Base-by-base conservation (phyloP, 2,329 filamentous ascomycete species). In the Ophiosphaerella narmari region DNA sequence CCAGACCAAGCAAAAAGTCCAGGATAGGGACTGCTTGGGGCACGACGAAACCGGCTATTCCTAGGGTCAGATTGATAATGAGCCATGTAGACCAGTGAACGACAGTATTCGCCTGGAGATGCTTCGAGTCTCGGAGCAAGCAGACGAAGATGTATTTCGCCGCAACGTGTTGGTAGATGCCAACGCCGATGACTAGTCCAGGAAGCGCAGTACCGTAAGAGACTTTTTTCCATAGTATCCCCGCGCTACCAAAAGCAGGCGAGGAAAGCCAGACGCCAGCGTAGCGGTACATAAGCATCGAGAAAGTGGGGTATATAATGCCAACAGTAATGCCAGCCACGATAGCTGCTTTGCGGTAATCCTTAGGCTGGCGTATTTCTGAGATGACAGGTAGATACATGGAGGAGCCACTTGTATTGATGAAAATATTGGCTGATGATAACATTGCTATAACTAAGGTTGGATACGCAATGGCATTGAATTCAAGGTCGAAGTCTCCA, bases 351-450 rank as follows among this genome's bases (percentile, higher is more conserved):
- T 86, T 86, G 52, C 77, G 78, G 67, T 82, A 87, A 57, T 86
- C 82, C 16, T 74, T 75, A 0, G 85, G 84, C 26, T 78, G 75
- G 24, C 53, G 75, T 84, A 88, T 88, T 71, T 88, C 86, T 0
- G 80, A 82, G 45, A 87, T 87, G 50, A 88, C 82, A 4, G 84
- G 83, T 1, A 87, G 71, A 61, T 86, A 87, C 1, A 82, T 82
- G 0, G 79, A 81, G 0, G 83, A 86, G 14, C 80, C 82, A 0
- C 83, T 81, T 6, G 78, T 79, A 2, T 82, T 83, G 48, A 82
- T 79, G 69, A 86, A 85, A 54, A 87, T 86, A 2, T 81, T 84
- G 2, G 77, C 76, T 0, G 34, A 56, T 3, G 83, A 81, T 0
- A 79, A 80, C 58, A 87, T 85, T 7, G 82, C 84, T 1, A 77